Evolutionary conservation across 2,329 filamentous ascomycete genomes (phyloP).

Genomic region (Rachicladosporium sp.): DNA sequence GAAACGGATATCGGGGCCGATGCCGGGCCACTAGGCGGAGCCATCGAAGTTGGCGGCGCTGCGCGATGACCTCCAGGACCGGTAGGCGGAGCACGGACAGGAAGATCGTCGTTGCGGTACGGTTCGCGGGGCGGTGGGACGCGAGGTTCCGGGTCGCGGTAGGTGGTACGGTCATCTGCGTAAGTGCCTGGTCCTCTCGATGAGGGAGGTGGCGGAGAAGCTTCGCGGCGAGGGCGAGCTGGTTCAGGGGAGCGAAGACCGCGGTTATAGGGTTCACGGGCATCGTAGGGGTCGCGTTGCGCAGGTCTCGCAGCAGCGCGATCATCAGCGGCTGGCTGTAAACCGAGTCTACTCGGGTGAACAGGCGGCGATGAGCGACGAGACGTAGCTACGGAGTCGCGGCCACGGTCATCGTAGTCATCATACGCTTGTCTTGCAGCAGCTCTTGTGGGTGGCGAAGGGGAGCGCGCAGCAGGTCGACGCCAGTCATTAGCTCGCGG

Average conservation of each 20-base stretch:
- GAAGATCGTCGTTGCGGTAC: slow-evolving; percentile 14
- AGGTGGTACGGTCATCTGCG: slow-evolving; percentile 11
- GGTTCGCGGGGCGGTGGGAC: slow-evolving; percentile 18
- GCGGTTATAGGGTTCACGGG: slow-evolving; percentile 4
- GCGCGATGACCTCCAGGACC: slow-evolving; percentile 15
- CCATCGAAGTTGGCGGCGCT: slow-evolving; percentile 11
- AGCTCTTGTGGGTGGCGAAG: slow-evolving; percentile 40
- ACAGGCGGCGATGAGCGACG: slow-evolving; percentile 49
- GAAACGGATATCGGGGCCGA: slow-evolving; percentile 11
- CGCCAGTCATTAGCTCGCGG: slow-evolving; percentile 39
- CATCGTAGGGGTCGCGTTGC: slow-evolving; percentile 10
- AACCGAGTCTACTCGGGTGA: slow-evolving; percentile 40
- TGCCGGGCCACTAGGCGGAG: slow-evolving; percentile 23
- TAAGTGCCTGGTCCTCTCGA: slow-evolving; percentile 19
- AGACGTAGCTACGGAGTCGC: slow-evolving; percentile 45
- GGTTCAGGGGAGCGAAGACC: slow-evolving; percentile 15
- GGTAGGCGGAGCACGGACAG: slow-evolving; percentile 17
- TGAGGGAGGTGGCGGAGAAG: slow-evolving; percentile 19
- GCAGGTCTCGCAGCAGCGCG: slow-evolving; percentile 10
- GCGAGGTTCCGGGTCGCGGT: slow-evolving; percentile 11
- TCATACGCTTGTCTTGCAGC: slow-evolving; percentile 17
- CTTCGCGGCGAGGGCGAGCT: slow-evolving; percentile 10
- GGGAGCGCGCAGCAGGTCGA: slow-evolving; percentile 27
- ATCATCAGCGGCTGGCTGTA: slow-evolving; percentile 23
- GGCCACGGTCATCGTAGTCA: slow-evolving; percentile 39